These are phyloP conservation scores for Linnemannia hyalina DNA, from an alignment of 192 early-diverging fungal species.

Conservation along the genomic window DNA sequence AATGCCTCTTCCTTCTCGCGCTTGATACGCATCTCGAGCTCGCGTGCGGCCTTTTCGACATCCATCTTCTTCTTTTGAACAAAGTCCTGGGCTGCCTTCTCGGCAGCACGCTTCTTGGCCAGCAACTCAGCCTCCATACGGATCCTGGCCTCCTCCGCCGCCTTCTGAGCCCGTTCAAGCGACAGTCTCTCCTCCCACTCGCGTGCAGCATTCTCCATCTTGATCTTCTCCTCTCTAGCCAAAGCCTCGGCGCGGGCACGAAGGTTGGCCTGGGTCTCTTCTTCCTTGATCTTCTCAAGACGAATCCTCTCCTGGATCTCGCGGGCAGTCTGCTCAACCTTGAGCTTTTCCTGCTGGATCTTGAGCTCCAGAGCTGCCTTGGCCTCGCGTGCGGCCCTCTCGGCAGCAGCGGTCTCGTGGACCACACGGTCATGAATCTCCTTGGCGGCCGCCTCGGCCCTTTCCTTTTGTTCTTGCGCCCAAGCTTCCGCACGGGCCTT, in stretches of 20 bases:
- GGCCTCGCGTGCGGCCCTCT: conserved; percentile 32
- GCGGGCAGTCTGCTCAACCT: conserved; percentile 11
- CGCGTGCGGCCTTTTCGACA: too few species aligned
- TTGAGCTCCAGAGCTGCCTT: conserved; percentile 32
- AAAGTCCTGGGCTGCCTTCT: not conserved
- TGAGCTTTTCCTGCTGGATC: conserved; percentile 26
- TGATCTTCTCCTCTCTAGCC: conserved; percentile 11
- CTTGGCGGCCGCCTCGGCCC: conserved; percentile 20
- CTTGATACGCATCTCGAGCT: too few species aligned
- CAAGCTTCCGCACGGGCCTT: conserved; percentile 33
- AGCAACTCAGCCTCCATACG: conserved; percentile 6
- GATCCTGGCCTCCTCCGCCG: not conserved
- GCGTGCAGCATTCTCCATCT: conserved; percentile 28
- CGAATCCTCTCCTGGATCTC: conserved; percentile 37
- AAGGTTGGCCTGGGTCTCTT: not conserved
- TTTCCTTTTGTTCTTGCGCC: conserved; percentile 39
- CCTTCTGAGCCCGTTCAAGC: not conserved
- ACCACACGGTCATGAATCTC: conserved; percentile 32
- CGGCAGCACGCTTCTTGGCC: conserved; percentile 3
- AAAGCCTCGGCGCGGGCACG: conserved; percentile 8
- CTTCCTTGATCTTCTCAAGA: conserved; percentile 11
- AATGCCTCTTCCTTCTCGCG: too few species aligned
- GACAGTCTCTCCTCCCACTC: not conserved
- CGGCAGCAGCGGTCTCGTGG: conserved; percentile 36
- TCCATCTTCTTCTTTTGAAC: too few species aligned